Conservation (phyloP, 306 rosid species). For the Urtica urens region DNA sequence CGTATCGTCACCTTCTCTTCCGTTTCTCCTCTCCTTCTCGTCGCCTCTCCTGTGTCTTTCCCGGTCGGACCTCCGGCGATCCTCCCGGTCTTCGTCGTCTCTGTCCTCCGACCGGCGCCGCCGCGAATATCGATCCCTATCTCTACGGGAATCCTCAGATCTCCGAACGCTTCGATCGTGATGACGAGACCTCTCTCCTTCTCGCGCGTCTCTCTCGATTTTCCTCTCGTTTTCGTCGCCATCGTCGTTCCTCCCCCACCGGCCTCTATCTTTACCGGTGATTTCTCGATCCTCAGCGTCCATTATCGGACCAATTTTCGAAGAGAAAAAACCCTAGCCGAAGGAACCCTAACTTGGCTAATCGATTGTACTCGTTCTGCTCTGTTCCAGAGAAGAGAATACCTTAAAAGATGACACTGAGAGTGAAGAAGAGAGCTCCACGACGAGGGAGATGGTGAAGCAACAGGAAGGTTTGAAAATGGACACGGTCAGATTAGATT, state of each 20-base stretch:
- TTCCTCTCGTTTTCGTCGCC: slow-evolving; percentile 29
- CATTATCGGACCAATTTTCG: too few species aligned
- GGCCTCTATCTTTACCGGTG: slow-evolving; percentile 19
- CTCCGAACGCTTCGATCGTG: slow-evolving; percentile 19
- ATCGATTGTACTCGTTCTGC: too few species aligned
- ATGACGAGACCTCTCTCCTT: slow-evolving; percentile 10
- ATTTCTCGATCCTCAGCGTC: too few species aligned
- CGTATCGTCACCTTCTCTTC: slow-evolving; percentile 18
- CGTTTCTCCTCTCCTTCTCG: slow-evolving; percentile 13
- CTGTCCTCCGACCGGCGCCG: slow-evolving; percentile 26
- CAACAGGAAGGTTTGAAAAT: too few species aligned
- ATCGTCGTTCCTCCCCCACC: slow-evolving; percentile 12
- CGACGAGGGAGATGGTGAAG: too few species aligned
- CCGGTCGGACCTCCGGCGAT: slow-evolving; percentile 12
- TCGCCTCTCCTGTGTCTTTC: slow-evolving; percentile 16
- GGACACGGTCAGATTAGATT: too few species aligned
- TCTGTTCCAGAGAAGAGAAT: too few species aligned
- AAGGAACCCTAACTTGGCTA: too few species aligned
- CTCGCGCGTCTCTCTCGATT: slow-evolving; percentile 19
- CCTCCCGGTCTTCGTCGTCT: slow-evolving; percentile 25
- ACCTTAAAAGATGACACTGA: too few species aligned
- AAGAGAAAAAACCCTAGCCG: too few species aligned
- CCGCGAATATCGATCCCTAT: slow-evolving; percentile 14
- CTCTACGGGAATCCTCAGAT: slow-evolving; percentile 20
- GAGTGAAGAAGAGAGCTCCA: too few species aligned